These are phyloP conservation scores for Aspergillus neoniger DNA, from an alignment of 2,329 filamentous ascomycete genomes.

Conservation along the genomic window DNA sequence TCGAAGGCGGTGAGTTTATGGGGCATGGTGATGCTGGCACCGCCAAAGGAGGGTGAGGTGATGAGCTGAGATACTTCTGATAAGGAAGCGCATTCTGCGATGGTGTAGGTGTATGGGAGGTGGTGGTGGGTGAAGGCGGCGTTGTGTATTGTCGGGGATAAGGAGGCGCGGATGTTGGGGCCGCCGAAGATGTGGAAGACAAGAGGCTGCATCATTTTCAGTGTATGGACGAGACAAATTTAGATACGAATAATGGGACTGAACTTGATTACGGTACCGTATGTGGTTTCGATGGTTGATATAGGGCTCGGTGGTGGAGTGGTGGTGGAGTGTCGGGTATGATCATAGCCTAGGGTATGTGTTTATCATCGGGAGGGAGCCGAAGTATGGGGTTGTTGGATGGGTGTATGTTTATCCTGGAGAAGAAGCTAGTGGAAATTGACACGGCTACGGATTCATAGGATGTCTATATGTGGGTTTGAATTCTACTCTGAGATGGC, in stretches of 20 bases:
- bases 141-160: constrained; percentile 26
- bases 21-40: constrained; percentile 69
- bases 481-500: too few species aligned
- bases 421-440: too few species aligned
- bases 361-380: too few species aligned
- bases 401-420: too few species aligned
- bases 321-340: neutral
- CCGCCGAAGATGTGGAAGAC: constrained; percentile 19
- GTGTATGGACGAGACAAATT: neutral
- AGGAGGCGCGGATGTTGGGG: constrained; percentile 18
- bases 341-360: neutral
- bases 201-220: neutral
- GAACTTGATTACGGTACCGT: neutral
- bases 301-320: neutral
- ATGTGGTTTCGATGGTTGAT: neutral
- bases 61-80: constrained; percentile 53
- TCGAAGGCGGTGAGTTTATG: constrained; percentile 18
- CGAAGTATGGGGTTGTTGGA: too few species aligned
- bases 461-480: too few species aligned
- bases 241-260: neutral
- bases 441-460: too few species aligned
- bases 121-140: constrained; percentile 17
- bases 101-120: constrained; percentile 15
- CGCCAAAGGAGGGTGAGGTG: constrained; percentile 70
- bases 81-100: constrained; percentile 16